Evolutionary conservation across 2,329 filamentous ascomycete genomes (phyloP), one percentile per base, ranked within the genome.

Genomic region (Penicillium italicum): DNA sequence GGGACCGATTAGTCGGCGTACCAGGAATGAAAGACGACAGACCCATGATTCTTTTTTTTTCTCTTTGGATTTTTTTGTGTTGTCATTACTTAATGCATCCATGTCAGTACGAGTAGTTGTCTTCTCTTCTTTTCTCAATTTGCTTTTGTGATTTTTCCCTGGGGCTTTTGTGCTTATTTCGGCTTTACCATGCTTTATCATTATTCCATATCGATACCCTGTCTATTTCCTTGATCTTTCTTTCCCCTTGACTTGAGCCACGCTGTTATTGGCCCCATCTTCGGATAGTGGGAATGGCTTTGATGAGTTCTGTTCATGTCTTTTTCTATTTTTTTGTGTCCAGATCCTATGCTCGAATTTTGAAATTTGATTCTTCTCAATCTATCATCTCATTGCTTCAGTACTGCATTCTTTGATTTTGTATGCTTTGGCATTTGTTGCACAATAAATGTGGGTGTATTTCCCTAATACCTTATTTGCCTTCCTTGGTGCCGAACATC

Each of bases 151-250:
- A 16, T 22, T 31, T 37, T 52, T 42, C 30, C 24, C 28, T 49
- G 31, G 37, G 34, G 47, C 40, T 44, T 33, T 54, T 48, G 34
- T 50, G 43, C 30, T 50, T 57, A 49, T 53, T 52, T 61, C 56
- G 50, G 58, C 55, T 16, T 50, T 56, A 51, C 53, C 6, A 26
- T 40, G 58, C 55, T 38, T 55, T 59, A 60, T 56, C 60, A 50
- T 61, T 60, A 60, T 62, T 63, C 60, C 62, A 64, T 61, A 66
- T 70, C 68, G 69, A 72, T 72, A 72, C 69, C 69, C 69, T 66
- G 53, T 62, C 60, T 66, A 33, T 55, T 60, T 54, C 55, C 58
- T 46, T 60, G 48, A 50, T 62, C 56, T 53, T 59, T 57, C 53
- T 53, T 55, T 47, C 33, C 56, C 18, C 7, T 37, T 37, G 16